These are phyloP conservation scores for Pelargonium australe DNA, from an alignment of 441 rosid species.

Conservation along the genomic window DNA sequence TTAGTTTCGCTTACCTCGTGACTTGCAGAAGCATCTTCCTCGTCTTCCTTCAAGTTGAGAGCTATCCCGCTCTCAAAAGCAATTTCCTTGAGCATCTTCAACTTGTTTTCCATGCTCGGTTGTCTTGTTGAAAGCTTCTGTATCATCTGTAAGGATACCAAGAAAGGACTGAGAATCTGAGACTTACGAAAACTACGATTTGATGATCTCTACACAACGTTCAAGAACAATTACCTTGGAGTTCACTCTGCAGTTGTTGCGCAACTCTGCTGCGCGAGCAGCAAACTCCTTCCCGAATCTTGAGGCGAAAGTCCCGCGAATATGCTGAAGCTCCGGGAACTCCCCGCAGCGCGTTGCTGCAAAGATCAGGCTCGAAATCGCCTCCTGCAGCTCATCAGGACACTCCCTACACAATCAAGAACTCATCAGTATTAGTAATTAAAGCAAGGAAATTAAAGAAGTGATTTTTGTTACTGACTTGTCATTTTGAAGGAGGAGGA, in stretches of 20 bases:
- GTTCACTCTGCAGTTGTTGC: slow-evolving; percentile 64
- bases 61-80: slow-evolving; percentile 57
- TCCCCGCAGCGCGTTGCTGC: slow-evolving; percentile 83
- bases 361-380: slow-evolving; percentile 58
- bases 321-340: slow-evolving; percentile 87
- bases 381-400: slow-evolving; percentile 74
- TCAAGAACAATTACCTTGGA: slow-evolving; percentile 33
- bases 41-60: slow-evolving; percentile 16
- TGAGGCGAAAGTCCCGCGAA: slow-evolving; percentile 53
- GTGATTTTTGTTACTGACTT: slow-evolving; percentile 24
- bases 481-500: slow-evolving; percentile 58
- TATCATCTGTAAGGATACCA: slow-evolving; percentile 38
- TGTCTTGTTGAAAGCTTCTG: slow-evolving; percentile 78
- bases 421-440: background rate
- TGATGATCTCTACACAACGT: background rate
- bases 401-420: slow-evolving; percentile 42
- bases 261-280: slow-evolving; percentile 65
- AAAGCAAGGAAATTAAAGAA: no score
- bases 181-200: background rate
- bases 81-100: slow-evolving; percentile 55
- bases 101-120: slow-evolving; percentile 51
- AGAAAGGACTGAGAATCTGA: background rate
- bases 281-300: slow-evolving; percentile 75
- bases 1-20: no score
- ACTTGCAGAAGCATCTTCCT: no score